Percentiles rank a stretch among this genome's conserved stretches.
Evolutionary conservation across 176 grass and related monocot species (phyloP).

Genomic region (Oryza brachyantha): DNA sequence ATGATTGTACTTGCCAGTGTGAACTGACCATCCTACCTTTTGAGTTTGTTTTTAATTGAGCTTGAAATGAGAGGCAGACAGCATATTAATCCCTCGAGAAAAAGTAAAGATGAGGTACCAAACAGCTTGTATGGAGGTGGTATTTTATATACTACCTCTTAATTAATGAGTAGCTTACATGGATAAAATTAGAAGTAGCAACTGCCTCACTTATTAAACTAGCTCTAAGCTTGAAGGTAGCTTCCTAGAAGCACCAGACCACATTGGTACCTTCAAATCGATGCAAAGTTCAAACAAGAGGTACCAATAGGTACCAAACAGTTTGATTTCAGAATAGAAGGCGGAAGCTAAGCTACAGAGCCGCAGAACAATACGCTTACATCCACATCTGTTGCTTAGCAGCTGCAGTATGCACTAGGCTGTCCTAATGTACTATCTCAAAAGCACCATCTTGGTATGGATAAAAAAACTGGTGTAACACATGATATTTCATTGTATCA

Average conservation of each 20-base stretch:
- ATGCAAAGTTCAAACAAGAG: neutral
- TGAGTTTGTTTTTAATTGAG: neutral
- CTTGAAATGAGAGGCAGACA: neutral
- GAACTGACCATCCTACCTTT: neutral
- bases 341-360: neutral
- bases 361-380: neutral
- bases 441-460: neutral
- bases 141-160: no score
- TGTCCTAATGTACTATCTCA: neutral
- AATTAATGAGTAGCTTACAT: no score
- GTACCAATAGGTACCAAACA: neutral
- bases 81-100: constrained; percentile 1
- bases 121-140: no score
- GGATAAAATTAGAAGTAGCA: no score
- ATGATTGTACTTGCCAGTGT: neutral
- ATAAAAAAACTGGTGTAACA: neutral
- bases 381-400: neutral
- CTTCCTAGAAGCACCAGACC: neutral
- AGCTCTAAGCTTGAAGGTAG: constrained; percentile 10
- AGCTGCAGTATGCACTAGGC: neutral
- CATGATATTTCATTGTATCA: neutral
- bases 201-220: no score
- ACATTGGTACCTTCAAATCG: neutral
- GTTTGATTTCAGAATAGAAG: neutral
- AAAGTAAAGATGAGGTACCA: no score